These are phyloP conservation scores for Guillardia theta DNA, from an alignment of 78 protist species.

Conservation along the genomic window DNA sequence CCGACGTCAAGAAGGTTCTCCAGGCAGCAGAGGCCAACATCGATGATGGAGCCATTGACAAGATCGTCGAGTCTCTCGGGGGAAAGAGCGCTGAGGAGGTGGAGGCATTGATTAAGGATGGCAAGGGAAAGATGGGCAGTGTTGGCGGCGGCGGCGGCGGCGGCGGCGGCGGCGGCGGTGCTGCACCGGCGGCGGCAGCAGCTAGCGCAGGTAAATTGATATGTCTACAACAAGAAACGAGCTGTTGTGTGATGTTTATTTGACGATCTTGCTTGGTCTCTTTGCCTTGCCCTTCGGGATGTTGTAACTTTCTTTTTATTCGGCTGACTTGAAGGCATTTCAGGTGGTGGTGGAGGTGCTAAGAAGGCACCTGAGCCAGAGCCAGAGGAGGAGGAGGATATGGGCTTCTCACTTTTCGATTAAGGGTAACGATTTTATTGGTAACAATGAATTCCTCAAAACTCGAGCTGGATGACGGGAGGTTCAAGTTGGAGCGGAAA, in stretches of 20 bases:
- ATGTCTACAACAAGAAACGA: background rate
- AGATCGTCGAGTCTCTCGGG: slow-evolving; percentile 50
- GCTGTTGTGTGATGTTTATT: too few species aligned
- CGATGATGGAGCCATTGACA: slow-evolving; percentile 53
- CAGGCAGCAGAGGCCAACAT: slow-evolving; percentile 57
- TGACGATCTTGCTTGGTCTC: too few species aligned
- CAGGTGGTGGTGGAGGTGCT: background rate
- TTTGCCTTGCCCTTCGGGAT: too few species aligned
- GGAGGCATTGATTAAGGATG: slow-evolving; percentile 55
- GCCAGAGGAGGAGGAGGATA: slow-evolving; percentile 18
- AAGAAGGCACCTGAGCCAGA: background rate
- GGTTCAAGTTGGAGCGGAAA: too few species aligned
- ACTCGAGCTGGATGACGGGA: too few species aligned
- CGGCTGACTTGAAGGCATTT: too few species aligned
- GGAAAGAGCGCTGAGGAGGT: slow-evolving; percentile 70
- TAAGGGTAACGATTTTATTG: too few species aligned
- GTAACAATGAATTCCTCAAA: too few species aligned
- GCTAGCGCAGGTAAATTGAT: background rate
- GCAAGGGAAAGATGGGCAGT: slow-evolving; percentile 66
- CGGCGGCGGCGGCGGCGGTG: slow-evolving; percentile 56
- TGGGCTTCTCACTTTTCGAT: slow-evolving; percentile 60
- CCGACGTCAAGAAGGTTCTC: slow-evolving; percentile 65
- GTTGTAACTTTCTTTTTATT: too few species aligned
- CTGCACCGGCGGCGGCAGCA: slow-evolving; percentile 52
- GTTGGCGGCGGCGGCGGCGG: slow-evolving; percentile 68